These are phyloP conservation scores for Fremontodendron californicum DNA, from an alignment of 345 rosid genomes.

Conservation along the genomic window DNA sequence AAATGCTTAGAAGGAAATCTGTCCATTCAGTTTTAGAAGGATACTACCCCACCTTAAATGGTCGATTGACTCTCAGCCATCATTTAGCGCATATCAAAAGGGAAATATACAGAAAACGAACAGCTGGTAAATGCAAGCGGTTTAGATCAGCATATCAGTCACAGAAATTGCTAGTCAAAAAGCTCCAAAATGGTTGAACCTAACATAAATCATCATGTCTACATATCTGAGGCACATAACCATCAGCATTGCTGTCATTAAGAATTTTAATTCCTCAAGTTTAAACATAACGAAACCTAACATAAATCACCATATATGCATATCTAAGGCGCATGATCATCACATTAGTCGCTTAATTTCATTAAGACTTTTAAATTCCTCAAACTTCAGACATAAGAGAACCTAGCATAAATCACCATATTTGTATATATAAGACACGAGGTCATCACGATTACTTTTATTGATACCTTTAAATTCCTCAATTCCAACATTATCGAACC, in stretches of 20 bases:
- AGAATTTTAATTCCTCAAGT: neutral
- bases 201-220: neutral
- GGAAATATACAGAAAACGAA: constrained; percentile 1
- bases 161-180: neutral
- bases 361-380: neutral
- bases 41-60: neutral
- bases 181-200: neutral
- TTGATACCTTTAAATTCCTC: neutral
- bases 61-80: neutral
- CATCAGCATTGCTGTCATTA: neutral
- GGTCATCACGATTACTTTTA: neutral
- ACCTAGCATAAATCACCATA: neutral
- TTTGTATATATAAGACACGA: neutral
- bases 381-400: neutral
- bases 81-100: neutral
- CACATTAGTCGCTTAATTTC: neutral
- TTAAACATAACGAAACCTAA: neutral
- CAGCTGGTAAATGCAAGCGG: neutral
- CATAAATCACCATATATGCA: neutral
- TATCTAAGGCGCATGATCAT: neutral
- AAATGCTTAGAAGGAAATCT: neutral
- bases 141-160: neutral
- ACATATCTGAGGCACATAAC: neutral
- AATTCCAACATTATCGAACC: neutral
- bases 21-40: neutral